Evolutionary conservation across 106 monocot genomes (phyloP).

Genomic region (Dioscorea dumetorum): DNA sequence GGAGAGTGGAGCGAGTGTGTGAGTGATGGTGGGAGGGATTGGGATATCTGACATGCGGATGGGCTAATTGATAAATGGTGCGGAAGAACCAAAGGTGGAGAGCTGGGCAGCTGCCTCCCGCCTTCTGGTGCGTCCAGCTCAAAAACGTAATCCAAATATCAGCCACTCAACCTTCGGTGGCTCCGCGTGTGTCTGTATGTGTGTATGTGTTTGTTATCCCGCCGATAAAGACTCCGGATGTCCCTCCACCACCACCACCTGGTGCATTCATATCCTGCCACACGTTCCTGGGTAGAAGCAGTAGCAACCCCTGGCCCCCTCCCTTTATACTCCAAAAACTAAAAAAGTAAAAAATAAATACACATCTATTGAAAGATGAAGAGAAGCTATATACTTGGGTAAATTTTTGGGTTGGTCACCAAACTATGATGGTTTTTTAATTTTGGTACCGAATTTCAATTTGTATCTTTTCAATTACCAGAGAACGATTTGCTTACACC

Average conservation of each 20-base stretch:
- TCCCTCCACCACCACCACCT: background rate
- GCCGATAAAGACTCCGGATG: background rate
- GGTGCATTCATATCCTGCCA: background rate
- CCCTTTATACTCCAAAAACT: no score
- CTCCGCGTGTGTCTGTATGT: background rate
- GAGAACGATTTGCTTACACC: no score
- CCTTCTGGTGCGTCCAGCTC: background rate
- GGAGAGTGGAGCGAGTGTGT: background rate
- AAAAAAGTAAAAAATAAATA: no score
- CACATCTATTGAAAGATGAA: no score
- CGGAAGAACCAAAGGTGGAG: background rate
- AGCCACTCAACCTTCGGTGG: background rate
- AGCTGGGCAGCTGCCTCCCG: background rate
- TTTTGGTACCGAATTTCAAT: no score
- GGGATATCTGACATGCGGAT: background rate
- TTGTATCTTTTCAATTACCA: no score
- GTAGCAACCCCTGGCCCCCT: no score
- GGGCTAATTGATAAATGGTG: background rate
- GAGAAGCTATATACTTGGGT: no score
- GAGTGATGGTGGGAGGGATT: background rate
- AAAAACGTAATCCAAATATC: background rate
- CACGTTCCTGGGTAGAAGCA: no score
- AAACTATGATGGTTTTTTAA: no score
- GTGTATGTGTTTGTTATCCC: no score
- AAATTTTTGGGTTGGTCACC: no score